Percentiles rank a stretch among this genome's conserved stretches.
These are phyloP conservation scores for Geotrichum ghanense DNA, from an alignment of 805 yeast species.

Conservation along the genomic window DNA sequence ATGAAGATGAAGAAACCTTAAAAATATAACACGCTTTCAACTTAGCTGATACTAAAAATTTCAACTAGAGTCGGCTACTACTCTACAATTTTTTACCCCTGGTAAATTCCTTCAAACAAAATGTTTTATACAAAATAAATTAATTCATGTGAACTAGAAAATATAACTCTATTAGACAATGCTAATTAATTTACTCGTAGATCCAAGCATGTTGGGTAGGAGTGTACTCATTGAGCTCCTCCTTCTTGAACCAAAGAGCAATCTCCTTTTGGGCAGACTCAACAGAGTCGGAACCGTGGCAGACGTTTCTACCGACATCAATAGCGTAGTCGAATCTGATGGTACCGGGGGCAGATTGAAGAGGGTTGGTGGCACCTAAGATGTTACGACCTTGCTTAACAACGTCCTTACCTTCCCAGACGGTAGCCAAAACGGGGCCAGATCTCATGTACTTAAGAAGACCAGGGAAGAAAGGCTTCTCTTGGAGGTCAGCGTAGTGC, in stretches of 20 bases:
- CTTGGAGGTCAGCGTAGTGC: conserved; percentile 92
- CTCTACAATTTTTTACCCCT: too few species aligned
- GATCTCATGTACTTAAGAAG: conserved; percentile 92
- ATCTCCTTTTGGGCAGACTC: conserved; percentile 96
- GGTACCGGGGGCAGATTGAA: conserved; percentile 96
- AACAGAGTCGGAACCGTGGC: conserved; percentile 99
- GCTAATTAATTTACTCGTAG: conserved; percentile 60
- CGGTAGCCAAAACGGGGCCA: conserved; percentile 98
- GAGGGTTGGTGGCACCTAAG: conserved; percentile 99
- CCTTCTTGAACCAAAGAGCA: conserved; percentile 93
- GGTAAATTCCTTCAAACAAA: too few species aligned
- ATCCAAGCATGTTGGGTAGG: conserved; percentile 79
- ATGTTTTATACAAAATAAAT: too few species aligned
- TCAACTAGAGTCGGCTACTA: too few species aligned
- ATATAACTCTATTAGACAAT: conserved; percentile 4
- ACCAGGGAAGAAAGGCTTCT: conserved; percentile 97
- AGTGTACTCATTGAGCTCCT: conserved; percentile 89
- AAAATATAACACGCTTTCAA: too few species aligned
- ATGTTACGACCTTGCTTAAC: conserved; percentile 97
- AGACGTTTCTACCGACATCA: conserved; percentile 98
- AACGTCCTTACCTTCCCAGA: conserved; percentile 99
- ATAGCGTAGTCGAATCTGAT: conserved; percentile 98
- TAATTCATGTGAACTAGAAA: too few species aligned
- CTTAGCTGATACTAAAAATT: too few species aligned
- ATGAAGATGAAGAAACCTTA: too few species aligned